A percentile compares a stretch with the other conserved stretches of the same genome.
Evolutionary conservation across 2,329 filamentous ascomycete genomes (phyloP).

Genomic region (Domatiomyces globalis): DNA sequence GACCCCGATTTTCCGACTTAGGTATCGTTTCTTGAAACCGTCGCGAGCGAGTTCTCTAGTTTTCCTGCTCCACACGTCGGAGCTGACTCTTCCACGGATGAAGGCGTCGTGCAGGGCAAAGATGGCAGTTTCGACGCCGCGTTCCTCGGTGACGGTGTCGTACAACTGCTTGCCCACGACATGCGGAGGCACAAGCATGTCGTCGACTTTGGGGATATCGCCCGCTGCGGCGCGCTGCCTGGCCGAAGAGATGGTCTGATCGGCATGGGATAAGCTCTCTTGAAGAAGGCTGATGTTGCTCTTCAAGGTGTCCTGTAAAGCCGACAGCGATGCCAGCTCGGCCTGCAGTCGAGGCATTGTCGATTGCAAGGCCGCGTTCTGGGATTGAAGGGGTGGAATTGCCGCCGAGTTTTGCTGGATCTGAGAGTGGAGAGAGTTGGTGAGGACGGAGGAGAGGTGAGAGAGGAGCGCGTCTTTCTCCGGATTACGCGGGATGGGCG

Average conservation of each 20-base stretch:
- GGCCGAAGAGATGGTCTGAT: slow-evolving; percentile 61
- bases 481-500: slow-evolving; percentile 86
- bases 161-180: slow-evolving; percentile 90
- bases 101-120: slow-evolving; percentile 44
- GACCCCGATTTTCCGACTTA: slow-evolving; percentile 32
- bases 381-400: slow-evolving; percentile 60
- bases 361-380: slow-evolving; percentile 60
- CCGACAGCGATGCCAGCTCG: slow-evolving; percentile 57
- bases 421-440: slow-evolving; percentile 53
- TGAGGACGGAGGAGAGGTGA: slow-evolving; percentile 58
- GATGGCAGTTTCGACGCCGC: slow-evolving; percentile 71
- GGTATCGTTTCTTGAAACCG: slow-evolving; percentile 32
- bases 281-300: slow-evolving; percentile 68
- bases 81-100: slow-evolving; percentile 31
- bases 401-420: slow-evolving; percentile 60
- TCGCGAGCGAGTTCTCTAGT: slow-evolving; percentile 35
- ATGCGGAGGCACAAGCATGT: slow-evolving; percentile 82
- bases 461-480: slow-evolving; percentile 79
- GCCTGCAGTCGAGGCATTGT: slow-evolving; percentile 56
- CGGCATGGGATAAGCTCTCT: slow-evolving; percentile 62
- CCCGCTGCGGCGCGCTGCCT: slow-evolving; percentile 39
- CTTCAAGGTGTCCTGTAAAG: slow-evolving; percentile 55
- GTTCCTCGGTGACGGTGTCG: slow-evolving; percentile 73
- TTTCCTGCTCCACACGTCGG: slow-evolving; percentile 34
- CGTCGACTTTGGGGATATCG: slow-evolving; percentile 63